A percentile compares a stretch with the other conserved stretches of the same genome.
Conservation (phyloP, 768 basidiomycete species). For the Auriscalpium microsporum region DNA sequence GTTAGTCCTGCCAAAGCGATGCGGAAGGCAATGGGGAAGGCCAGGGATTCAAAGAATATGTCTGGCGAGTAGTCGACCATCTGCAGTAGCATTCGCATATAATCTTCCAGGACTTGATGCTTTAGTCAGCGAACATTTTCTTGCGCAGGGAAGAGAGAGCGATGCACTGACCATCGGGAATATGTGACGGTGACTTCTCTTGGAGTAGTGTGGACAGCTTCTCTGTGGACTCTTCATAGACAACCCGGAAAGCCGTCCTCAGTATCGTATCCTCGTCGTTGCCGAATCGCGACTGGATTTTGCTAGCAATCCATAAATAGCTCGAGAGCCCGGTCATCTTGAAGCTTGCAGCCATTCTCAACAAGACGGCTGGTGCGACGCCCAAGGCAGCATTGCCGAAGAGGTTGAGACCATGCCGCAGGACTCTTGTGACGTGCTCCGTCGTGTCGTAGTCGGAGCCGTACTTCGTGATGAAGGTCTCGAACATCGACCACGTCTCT, state of each 20-base stretch:
- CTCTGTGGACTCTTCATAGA: slow-evolving; percentile 71
- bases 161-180: slow-evolving; percentile 77
- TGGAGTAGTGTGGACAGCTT: slow-evolving; percentile 64
- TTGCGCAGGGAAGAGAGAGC: background rate
- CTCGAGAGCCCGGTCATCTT: slow-evolving; percentile 74
- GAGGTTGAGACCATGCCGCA: slow-evolving; percentile 77
- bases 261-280: slow-evolving; percentile 50
- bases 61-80: slow-evolving; percentile 63
- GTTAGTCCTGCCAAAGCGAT: slow-evolving; percentile 72
- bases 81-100: slow-evolving; percentile 69
- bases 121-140: background rate
- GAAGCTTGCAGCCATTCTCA: slow-evolving; percentile 71
- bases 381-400: slow-evolving; percentile 62
- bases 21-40: slow-evolving; percentile 71
- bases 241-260: slow-evolving; percentile 45
- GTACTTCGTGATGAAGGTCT: slow-evolving; percentile 70
- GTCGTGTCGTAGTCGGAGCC: slow-evolving; percentile 68
- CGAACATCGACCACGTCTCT: slow-evolving; percentile 80
- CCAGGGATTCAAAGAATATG: slow-evolving; percentile 68
- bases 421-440: slow-evolving; percentile 76
- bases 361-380: slow-evolving; percentile 62
- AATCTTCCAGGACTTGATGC: slow-evolving; percentile 86
- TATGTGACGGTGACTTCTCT: slow-evolving; percentile 55
- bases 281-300: slow-evolving; percentile 72
- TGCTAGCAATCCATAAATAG: slow-evolving; percentile 92